Percentiles rank a stretch among this genome's conserved stretches.
Evolutionary conservation across 208 protist genomes (phyloP).

Genomic region (Leishmania mexicana): DNA sequence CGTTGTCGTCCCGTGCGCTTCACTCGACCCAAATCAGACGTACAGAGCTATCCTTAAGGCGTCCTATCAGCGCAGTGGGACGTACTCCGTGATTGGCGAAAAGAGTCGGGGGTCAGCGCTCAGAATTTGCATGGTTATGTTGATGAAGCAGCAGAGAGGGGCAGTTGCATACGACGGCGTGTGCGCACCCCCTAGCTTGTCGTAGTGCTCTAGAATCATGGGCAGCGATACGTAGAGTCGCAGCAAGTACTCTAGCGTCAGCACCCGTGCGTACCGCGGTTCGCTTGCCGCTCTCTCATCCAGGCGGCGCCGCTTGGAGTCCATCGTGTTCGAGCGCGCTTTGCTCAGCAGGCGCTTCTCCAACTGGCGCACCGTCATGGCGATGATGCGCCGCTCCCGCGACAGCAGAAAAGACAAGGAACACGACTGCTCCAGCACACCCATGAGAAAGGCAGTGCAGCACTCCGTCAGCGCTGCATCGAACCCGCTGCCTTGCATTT

Average conservation of each 20-base stretch:
- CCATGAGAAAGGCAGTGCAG: constrained; percentile 59
- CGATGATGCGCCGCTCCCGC: constrained; percentile 47
- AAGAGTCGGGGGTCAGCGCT: constrained; percentile 37
- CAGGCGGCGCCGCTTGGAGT: constrained; percentile 26
- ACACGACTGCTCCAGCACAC: constrained; percentile 80
- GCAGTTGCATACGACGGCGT: constrained; percentile 62
- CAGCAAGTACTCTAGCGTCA: constrained; percentile 83
- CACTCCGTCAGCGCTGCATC: constrained; percentile 45
- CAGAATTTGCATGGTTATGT: constrained; percentile 55
- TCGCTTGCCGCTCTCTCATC: constrained; percentile 16
- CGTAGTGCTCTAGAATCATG: constrained; percentile 78
- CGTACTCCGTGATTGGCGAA: constrained; percentile 41
- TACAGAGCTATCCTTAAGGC: background rate
- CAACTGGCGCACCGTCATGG: constrained; percentile 34
- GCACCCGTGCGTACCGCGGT: constrained; percentile 53
- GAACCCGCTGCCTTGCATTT: constrained; percentile 20
- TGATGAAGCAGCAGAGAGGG: constrained; percentile 72
- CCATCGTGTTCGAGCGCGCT: constrained; percentile 8
- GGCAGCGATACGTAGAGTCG: constrained; percentile 77
- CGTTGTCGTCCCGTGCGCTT: background rate
- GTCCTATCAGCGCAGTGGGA: constrained; percentile 47
- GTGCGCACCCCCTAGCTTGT: constrained; percentile 63
- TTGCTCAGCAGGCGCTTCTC: constrained; percentile 36
- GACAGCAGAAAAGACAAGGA: constrained; percentile 63
- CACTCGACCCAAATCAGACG: background rate